phyloP scores from a whole-genome alignment of 331 rosid species.

The Ulmus americana region DNA sequence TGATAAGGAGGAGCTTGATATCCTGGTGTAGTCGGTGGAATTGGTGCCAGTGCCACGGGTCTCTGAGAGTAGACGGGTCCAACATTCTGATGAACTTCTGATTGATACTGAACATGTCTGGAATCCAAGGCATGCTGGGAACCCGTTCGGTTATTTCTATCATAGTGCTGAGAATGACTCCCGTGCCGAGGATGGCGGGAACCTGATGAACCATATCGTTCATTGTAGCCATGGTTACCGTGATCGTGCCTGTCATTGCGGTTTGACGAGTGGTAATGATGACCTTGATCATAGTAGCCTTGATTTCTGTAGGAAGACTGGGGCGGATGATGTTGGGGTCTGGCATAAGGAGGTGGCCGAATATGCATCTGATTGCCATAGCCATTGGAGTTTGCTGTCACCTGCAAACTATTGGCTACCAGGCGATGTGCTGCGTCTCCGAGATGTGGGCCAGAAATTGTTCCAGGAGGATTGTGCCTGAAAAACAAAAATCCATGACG shows the following conservation, averaged over 20 bases:
- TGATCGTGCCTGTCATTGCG: constrained; percentile 19
- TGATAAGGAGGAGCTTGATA: constrained; percentile 25
- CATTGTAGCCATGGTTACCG: constrained; percentile 34
- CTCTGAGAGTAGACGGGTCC: constrained; percentile 29
- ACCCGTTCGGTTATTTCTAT: constrained; percentile 30
- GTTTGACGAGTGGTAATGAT: constrained; percentile 24
- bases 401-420: constrained; percentile 54
- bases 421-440: constrained; percentile 79
- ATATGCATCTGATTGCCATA: constrained; percentile 29
- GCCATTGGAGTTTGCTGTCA: constrained; percentile 36
- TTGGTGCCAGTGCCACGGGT: constrained; percentile 1
- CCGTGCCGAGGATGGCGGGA: constrained; percentile 24
- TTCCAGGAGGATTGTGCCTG: constrained; percentile 62
- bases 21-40: constrained; percentile 23
- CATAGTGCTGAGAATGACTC: constrained; percentile 42
- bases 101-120: constrained; percentile 34
- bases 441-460: constrained; percentile 57
- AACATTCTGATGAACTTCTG: constrained; percentile 37
- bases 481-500: constrained; percentile 11
- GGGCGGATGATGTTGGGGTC: constrained; percentile 28
- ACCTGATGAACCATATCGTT: constrained; percentile 27
- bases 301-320: constrained; percentile 28
- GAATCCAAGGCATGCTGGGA: constrained; percentile 23
- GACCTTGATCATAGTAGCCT: constrained; percentile 34
- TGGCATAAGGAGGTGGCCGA: constrained; percentile 29